Conservation (phyloP, 257 asterid genomes). For the Henckelia pumila region DNA sequence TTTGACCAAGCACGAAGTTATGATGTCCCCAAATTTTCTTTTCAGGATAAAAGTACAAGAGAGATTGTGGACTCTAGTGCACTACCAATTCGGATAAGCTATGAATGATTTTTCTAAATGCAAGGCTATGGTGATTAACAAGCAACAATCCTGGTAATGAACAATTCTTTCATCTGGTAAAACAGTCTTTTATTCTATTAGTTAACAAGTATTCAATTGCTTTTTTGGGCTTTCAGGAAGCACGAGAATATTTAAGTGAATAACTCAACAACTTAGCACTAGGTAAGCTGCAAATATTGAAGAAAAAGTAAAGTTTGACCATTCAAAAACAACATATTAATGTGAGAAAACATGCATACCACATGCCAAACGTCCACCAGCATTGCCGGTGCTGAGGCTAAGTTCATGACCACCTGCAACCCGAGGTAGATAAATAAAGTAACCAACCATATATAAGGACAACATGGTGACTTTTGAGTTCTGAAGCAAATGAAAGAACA, state of each 20-base stretch:
- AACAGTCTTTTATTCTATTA: no score
- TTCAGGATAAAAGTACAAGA: no score
- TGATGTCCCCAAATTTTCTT: no score
- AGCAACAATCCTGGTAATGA: no score
- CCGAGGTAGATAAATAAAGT: not conserved
- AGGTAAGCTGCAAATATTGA: not conserved
- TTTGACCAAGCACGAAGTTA: no score
- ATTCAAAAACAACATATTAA: conserved; percentile 6
- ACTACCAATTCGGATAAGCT: no score
- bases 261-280: not conserved
- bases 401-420: conserved; percentile 90
- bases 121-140: no score
- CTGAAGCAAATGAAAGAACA: conserved; percentile 1
- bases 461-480: not conserved
- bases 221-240: no score
- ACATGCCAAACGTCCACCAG: conserved; percentile 95
- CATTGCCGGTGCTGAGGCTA: conserved; percentile 89
- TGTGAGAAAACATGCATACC: conserved; percentile 51
- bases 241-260: not conserved
- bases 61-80: no score
- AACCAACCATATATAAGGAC: not conserved
- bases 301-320: not conserved
- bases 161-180: no score
- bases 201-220: no score
- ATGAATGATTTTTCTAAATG: no score